Conservation (phyloP, 495 filamentous ascomycete genomes). For the Tuber microsphaerosporum region DNA sequence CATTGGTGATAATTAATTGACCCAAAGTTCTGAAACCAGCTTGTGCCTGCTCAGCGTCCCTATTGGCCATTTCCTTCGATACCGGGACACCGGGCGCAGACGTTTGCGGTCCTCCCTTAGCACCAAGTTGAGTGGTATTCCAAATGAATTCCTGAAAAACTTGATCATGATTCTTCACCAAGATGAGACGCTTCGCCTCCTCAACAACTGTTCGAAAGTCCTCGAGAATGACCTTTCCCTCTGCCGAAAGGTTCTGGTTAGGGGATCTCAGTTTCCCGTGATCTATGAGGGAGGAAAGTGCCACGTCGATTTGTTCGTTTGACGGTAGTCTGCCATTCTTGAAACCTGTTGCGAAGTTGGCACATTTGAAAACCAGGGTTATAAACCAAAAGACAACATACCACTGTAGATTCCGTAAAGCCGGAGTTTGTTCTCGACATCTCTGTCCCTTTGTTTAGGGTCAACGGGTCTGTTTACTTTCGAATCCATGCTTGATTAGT, state of each 20-base stretch:
- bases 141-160: slow-evolving; percentile 94
- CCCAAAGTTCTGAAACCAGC: slow-evolving; percentile 86
- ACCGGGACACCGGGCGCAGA: slow-evolving; percentile 58
- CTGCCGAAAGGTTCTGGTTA: slow-evolving; percentile 68
- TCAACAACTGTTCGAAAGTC: slow-evolving; percentile 79
- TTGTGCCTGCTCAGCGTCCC: slow-evolving; percentile 50
- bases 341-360: slow-evolving; percentile 58
- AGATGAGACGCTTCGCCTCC: slow-evolving; percentile 76
- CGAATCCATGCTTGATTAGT: slow-evolving; percentile 30
- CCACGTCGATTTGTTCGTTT: slow-evolving; percentile 93
- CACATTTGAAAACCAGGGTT: slow-evolving; percentile 4
- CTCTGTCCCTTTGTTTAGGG: slow-evolving; percentile 41
- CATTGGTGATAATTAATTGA: slow-evolving; percentile 85
- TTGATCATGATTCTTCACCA: slow-evolving; percentile 93
- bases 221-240: slow-evolving; percentile 67
- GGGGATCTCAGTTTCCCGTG: slow-evolving; percentile 48
- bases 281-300: slow-evolving; percentile 72
- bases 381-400: slow-evolving; percentile 41
- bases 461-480: slow-evolving; percentile 46
- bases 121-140: slow-evolving; percentile 67
- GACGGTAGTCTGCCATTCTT: slow-evolving; percentile 84
- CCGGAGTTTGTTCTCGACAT: slow-evolving; percentile 92
- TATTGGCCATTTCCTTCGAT: slow-evolving; percentile 63
- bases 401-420: slow-evolving; percentile 83
- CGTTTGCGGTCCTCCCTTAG: slow-evolving; percentile 51